Conservation (phyloP, 2,329 filamentous ascomycete genomes). For the Fusarium paranaense region DNA sequence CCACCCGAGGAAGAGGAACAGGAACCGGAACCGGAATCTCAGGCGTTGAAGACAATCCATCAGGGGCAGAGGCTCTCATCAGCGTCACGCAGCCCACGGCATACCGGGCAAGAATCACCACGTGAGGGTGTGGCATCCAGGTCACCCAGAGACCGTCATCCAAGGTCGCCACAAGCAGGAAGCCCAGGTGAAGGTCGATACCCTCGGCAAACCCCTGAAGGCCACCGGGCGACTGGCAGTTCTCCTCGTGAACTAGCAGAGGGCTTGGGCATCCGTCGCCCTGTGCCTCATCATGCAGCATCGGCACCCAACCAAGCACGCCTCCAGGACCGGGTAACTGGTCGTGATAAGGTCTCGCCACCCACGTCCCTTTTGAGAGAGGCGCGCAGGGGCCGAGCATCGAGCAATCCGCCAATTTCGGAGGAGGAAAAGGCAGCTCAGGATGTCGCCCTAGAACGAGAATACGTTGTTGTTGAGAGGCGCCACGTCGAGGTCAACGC, state of each 20-base stretch:
- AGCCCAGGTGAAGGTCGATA: slow-evolving; percentile 55
- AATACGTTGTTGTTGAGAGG: slow-evolving; percentile 97
- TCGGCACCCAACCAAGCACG: slow-evolving; percentile 61
- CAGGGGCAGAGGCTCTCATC: slow-evolving; percentile 46
- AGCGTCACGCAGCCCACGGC: slow-evolving; percentile 49
- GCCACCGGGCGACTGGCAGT: slow-evolving; percentile 49
- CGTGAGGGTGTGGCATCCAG: slow-evolving; percentile 50
- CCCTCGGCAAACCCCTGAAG: slow-evolving; percentile 44
- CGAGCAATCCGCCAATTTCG: slow-evolving; percentile 51
- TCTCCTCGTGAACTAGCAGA: slow-evolving; percentile 61
- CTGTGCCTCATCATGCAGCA: slow-evolving; percentile 58
- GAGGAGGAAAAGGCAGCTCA: slow-evolving; percentile 81
- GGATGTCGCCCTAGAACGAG: slow-evolving; percentile 89
- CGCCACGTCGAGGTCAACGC: slow-evolving; percentile 96
- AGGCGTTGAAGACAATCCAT: slow-evolving; percentile 51
- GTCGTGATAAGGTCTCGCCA: slow-evolving; percentile 43
- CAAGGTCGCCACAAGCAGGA: slow-evolving; percentile 57
- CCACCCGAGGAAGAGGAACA: slow-evolving; percentile 46
- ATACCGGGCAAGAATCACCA: slow-evolving; percentile 51
- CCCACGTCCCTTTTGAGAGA: slow-evolving; percentile 50
- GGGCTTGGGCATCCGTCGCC: slow-evolving; percentile 65
- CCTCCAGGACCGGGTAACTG: slow-evolving; percentile 30
- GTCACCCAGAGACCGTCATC: slow-evolving; percentile 57
- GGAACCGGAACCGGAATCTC: slow-evolving; percentile 49
- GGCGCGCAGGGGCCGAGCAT: slow-evolving; percentile 44